Evolutionary conservation across 176 grass and related monocot genomes (phyloP), one percentile per base, ranked within the genome.

Genomic region (Echinochloa phyllopogon): DNA sequence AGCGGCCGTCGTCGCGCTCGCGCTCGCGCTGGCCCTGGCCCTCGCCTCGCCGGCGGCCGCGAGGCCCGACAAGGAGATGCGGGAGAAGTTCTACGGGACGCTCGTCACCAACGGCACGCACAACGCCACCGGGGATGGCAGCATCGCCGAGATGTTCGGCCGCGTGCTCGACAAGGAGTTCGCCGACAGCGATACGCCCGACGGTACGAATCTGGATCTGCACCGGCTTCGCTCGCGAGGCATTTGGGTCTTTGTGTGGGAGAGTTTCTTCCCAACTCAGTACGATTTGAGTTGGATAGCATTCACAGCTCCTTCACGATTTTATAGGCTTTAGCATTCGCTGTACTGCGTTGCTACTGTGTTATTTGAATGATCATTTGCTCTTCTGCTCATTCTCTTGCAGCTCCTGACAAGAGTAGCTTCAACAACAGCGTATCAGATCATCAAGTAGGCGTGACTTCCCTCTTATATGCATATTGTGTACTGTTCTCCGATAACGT

Each of bases 361-460:
- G 15, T 63, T 33, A 33, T 23, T 39, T 85, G 6, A 47, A 21
- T 79, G 74, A 45, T 68, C 62, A 33, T 73, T 39, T 74, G 29
- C 49, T 23, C 39, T 39, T 57, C 4, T 80, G 21, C 41, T 41
- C 77, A 60, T 84, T 62, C 52, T 55, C 82, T 95, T 76, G 69
- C 91, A 99, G 97, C 81, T 66, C 81, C 89, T 20, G 94, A 96
- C 82, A 90, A 96, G 93, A 99, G 59, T 76, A 96, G 90, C 86
- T 99, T 99, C 92, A 99, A 96, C 82, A 96, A 96, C 87, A 94
- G 92, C 84, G 86, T 99, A 44, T 91, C 97, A 84, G 97, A 99
- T 94, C 91, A 99, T 91, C 94, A 99, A 96, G 97, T 99, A 99
- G 94, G 97, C 96, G 90, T 99, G 92, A 94, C 94, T 91, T 91